Base-by-base conservation (phyloP, 495 filamentous ascomycete genomes). In the Niebla homalea region DNA sequence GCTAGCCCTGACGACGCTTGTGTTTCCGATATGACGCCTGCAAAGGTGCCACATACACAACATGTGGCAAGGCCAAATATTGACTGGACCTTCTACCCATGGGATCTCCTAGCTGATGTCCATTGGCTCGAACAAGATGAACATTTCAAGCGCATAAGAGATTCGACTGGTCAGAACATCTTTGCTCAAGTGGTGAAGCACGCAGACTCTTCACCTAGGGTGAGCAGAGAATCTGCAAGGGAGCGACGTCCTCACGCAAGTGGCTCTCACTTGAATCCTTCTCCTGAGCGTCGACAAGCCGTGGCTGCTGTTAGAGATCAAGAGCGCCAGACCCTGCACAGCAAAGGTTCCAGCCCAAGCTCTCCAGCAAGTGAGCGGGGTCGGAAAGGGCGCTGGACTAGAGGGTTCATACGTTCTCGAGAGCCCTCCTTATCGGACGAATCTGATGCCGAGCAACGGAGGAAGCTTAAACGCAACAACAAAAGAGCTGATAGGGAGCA, bases 31-130 rank as follows among this genome's bases (percentile, higher is more conserved):
- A 38, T 66, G 35, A 57, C 61, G 37, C 64, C 58, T 26, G 57
- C 60, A 15, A 70, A 60, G 18, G 64, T 59, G 29, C 61, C 67
- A 36, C 67, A 62, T 40, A 65, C 62, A 20, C 56, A 62, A 35
- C 83, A 83, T 49, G 63, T 74, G 1, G 78, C 74, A 56, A 70
- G 85, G 39, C 77, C 79, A 7, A 74, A 81, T 32, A 75, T 82
- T n/a, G 87, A 90, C 52, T 94, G 89, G 89, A 71, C 70, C 3
- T 77, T 85, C 10, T 75, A 78, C 37, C 83, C 88, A 0, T 79
- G 81, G 41, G 89, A 94, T 55, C 74, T 93, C 57, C 66, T 96
- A 19, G 85, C 87, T 1, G 89, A 96, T 65, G 71, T 80, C 11
- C 81, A 84, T 51, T 96, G 89, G 89, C 68, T 88, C 39, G 84